Percentiles rank a stretch among this genome's conserved stretches.
These are phyloP conservation scores for Ganoderma sinense DNA, from an alignment of 1,284 basidiomycete species.

Conservation along the genomic window DNA sequence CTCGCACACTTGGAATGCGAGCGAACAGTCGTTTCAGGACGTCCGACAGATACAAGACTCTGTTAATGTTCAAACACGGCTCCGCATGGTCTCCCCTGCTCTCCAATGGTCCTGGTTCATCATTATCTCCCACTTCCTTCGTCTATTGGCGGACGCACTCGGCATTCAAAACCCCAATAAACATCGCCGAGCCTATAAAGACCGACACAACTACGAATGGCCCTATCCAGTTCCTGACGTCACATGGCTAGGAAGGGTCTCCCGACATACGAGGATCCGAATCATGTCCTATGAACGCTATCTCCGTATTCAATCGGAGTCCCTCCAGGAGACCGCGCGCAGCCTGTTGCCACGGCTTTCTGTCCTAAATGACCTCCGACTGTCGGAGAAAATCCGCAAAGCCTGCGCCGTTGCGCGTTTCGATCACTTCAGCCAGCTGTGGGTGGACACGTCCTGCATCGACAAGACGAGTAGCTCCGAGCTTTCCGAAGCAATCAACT, in stretches of 20 bases:
- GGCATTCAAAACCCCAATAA: too few relatives aligned
- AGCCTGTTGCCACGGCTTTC: not conserved
- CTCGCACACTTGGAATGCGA: not conserved
- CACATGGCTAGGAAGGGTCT: too few relatives aligned
- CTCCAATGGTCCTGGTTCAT: not conserved
- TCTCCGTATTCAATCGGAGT: not conserved
- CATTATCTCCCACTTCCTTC: not conserved
- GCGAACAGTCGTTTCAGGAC: not conserved
- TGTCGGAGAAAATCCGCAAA: not conserved
- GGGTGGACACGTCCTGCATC: not conserved
- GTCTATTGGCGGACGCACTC: too few relatives aligned
- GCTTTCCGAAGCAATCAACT: too few relatives aligned
- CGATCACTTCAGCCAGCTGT: not conserved
- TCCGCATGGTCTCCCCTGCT: not conserved
- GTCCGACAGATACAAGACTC: not conserved
- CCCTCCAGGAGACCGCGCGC: not conserved
- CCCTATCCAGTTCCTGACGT: too few relatives aligned
- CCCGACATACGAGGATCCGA: too few relatives aligned
- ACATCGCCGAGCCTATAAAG: too few relatives aligned
- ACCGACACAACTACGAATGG: too few relatives aligned
- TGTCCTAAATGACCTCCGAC: not conserved
- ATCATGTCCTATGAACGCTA: too few relatives aligned
- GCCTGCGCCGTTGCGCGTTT: not conserved
- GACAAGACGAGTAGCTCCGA: not conserved
- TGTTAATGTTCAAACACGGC: not conserved